phyloP scores from a whole-genome alignment of 1,139 yeast species.

The Magnusiomyces magnusii region DNA sequence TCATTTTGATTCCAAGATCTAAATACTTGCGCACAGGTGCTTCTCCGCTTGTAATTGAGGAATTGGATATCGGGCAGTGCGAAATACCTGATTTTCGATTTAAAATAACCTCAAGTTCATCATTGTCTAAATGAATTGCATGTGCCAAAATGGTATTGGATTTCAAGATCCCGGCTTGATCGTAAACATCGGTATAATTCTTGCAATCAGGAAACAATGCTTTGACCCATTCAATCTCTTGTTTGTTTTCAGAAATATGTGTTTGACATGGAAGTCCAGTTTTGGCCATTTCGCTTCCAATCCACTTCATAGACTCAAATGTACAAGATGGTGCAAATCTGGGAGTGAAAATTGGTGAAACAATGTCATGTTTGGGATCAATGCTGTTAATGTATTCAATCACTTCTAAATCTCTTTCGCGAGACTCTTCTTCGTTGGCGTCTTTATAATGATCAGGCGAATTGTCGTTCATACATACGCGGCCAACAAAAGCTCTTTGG shows the following conservation, averaged over 20 bases:
- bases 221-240: conserved; percentile 70
- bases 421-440: conserved; percentile 46
- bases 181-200: conserved; percentile 72
- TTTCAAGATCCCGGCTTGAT: conserved; percentile 51
- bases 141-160: conserved; percentile 78
- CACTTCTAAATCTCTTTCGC: conserved; percentile 49
- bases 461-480: conserved; percentile 82
- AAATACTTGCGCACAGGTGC: conserved; percentile 72
- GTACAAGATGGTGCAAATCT: conserved; percentile 92
- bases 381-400: conserved; percentile 46
- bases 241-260: conserved; percentile 72
- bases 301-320: conserved; percentile 47
- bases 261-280: conserved; percentile 71
- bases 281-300: conserved; percentile 51
- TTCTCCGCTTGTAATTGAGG: conserved; percentile 85
- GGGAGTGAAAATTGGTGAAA: conserved; percentile 80
- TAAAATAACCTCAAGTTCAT: conserved; percentile 54
- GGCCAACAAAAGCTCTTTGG: conserved; percentile 86
- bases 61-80: conserved; percentile 91
- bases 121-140: conserved; percentile 64
- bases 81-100: conserved; percentile 61
- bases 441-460: conserved; percentile 67
- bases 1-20: conserved; percentile 60
- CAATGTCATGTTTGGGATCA: conserved; percentile 45
- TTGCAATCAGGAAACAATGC: conserved; percentile 63